Evolutionary conservation across 2,329 filamentous ascomycete species (phyloP).

Genomic region (Penicillium sp.): DNA sequence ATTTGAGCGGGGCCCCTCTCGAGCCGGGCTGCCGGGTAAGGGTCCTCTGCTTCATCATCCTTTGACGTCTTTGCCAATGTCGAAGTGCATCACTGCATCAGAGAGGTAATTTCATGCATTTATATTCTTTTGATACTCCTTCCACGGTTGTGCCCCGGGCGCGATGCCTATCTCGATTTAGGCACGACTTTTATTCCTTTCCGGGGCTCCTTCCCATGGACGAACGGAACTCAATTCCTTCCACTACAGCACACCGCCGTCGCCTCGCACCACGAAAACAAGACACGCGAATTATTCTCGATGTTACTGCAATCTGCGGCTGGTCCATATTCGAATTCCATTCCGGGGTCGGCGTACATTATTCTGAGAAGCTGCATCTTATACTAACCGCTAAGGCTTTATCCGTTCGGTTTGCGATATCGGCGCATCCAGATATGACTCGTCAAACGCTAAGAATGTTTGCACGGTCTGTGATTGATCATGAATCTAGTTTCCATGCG

Average conservation of each 20-base stretch:
- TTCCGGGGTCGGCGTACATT: not conserved
- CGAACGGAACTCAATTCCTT: slow-evolving; percentile 7
- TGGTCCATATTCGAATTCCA: not conserved
- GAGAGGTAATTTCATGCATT: not conserved
- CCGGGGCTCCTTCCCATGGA: not conserved
- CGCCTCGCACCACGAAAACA: not conserved
- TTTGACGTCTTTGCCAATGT: not conserved
- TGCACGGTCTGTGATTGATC: slow-evolving; percentile 13
- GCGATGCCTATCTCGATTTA: slow-evolving; percentile 15
- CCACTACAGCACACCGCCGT: not conserved
- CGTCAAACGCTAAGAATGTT: slow-evolving; percentile 5
- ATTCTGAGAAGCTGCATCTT: not conserved
- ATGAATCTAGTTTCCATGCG: slow-evolving; percentile 3
- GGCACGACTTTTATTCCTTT: not conserved
- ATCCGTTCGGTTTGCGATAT: not conserved
- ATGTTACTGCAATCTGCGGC: not conserved
- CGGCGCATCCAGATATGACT: slow-evolving; percentile 2
- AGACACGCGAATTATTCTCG: not conserved
- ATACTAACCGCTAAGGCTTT: not conserved
- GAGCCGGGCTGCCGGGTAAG: not conserved
- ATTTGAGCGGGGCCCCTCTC: not conserved
- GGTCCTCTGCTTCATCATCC: not conserved
- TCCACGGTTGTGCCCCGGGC: slow-evolving; percentile 12
- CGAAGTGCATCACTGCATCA: not conserved
- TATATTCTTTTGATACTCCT: not conserved